Percentiles rank a stretch among this genome's conserved stretches.
Conservation (phyloP, 352 stramenopile species). For the Pythium grandisporangium region DNA sequence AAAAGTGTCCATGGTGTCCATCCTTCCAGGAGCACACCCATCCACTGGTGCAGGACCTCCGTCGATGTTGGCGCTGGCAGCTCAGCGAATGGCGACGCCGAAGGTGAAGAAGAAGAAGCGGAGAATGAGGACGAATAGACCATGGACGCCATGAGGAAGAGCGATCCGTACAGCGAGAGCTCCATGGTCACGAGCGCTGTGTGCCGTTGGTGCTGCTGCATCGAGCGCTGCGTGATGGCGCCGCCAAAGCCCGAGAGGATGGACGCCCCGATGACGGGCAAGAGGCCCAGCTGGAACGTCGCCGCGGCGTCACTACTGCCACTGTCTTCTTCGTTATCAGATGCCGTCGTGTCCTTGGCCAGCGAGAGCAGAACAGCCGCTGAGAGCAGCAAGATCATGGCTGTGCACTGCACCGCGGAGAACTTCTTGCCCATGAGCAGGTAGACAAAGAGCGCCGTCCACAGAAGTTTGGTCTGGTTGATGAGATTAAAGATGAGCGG, state of each 20-base stretch:
- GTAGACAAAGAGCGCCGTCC: conserved; percentile 74
- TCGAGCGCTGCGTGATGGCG: conserved; percentile 67
- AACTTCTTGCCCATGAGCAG: conserved; percentile 66
- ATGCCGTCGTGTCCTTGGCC: conserved; percentile 24
- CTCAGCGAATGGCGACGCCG: conserved; percentile 9
- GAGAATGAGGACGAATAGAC: conserved; percentile 27
- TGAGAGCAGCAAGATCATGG: conserved; percentile 62
- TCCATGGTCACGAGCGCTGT: conserved; percentile 75
- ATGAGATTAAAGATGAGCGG: conserved; percentile 83
- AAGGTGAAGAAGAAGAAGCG: conserved; percentile 17
- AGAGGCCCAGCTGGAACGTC: conserved; percentile 52
- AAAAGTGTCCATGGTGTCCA: conserved; percentile 73
- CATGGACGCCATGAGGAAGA: conserved; percentile 53
- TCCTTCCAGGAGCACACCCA: conserved; percentile 40
- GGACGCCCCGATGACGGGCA: conserved; percentile 60
- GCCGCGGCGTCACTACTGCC: conserved; percentile 1
- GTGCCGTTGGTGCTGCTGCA: conserved; percentile 66
- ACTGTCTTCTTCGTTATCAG: background rate
- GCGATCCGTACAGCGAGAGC: conserved; percentile 61
- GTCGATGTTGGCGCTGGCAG: conserved; percentile 3
- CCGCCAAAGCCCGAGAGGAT: conserved; percentile 69
- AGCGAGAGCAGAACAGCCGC: conserved; percentile 65
- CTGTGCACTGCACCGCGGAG: conserved; percentile 47
- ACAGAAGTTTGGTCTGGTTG: conserved; percentile 85
- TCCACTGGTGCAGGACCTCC: conserved; percentile 8